Conservation (phyloP, 2,329 filamentous ascomycete species). For the Blastomyces percursus region DNA sequence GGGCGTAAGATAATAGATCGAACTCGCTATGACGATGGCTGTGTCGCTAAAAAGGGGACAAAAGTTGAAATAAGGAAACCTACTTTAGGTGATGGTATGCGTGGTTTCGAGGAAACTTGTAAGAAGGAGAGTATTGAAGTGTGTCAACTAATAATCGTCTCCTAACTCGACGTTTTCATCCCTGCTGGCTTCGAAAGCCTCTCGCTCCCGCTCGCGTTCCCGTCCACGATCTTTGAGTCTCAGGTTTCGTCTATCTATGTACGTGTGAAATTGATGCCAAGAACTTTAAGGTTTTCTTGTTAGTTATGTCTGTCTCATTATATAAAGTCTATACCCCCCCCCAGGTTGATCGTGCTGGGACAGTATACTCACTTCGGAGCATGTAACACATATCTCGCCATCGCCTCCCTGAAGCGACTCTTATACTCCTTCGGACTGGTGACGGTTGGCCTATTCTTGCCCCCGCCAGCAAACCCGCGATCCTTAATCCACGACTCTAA, state of each 20-base stretch:
- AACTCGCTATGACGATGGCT: neutral
- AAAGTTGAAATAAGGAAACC: neutral
- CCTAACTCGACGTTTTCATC: slow-evolving; percentile 1
- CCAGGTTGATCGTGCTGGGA: neutral
- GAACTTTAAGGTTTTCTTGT: slow-evolving; percentile 4
- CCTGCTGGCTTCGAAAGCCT: neutral
- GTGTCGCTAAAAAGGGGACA: neutral
- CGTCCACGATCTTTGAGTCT: slow-evolving; percentile 5
- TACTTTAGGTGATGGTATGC: neutral
- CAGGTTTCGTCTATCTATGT: slow-evolving; percentile 4
- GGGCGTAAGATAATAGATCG: neutral
- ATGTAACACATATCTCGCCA: slow-evolving; percentile 66
- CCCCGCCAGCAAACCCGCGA: slow-evolving; percentile 68
- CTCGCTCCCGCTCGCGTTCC: slow-evolving; percentile 7
- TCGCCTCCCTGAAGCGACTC: slow-evolving; percentile 86
- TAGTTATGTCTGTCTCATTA: neutral
- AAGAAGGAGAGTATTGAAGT: neutral
- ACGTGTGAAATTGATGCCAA: slow-evolving; percentile 15
- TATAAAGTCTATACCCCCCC: neutral
- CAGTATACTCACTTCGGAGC: slow-evolving; percentile 35
- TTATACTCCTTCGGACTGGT: slow-evolving; percentile 98
- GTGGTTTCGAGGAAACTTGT: neutral
- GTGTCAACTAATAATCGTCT: neutral
- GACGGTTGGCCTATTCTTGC: slow-evolving; percentile 79
- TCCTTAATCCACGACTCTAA: slow-evolving; percentile 99